These are phyloP conservation scores for Mycosarcoma maydis DNA, from an alignment of 1,284 basidiomycete species.

Conservation along the genomic window DNA sequence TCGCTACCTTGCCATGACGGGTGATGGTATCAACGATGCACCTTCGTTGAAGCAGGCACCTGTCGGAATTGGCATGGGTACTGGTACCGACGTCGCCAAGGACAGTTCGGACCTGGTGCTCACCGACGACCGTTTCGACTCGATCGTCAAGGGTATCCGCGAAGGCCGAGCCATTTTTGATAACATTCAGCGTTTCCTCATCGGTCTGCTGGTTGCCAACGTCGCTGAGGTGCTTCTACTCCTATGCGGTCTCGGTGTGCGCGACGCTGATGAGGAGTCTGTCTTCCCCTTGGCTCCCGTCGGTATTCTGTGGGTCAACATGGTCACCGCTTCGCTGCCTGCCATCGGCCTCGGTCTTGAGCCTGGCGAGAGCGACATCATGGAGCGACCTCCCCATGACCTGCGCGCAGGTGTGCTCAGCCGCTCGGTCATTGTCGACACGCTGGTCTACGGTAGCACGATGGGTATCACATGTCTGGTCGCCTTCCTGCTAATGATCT, in stretches of 20 bases:
- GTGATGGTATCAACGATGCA: slow-evolving; percentile 73
- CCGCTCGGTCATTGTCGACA: slow-evolving; percentile 55
- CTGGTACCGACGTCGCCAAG: slow-evolving; percentile 77
- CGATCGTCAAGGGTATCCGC: slow-evolving; percentile 57
- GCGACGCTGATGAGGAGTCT: slow-evolving; percentile 51
- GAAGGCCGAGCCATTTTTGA: slow-evolving; percentile 62
- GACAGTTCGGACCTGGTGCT: slow-evolving; percentile 68
- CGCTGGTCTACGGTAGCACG: slow-evolving; percentile 55
- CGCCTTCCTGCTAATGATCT: slow-evolving; percentile 60
- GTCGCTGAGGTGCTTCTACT: slow-evolving; percentile 61
- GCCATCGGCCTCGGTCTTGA: slow-evolving; percentile 62
- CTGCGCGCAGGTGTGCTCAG: slow-evolving; percentile 55
- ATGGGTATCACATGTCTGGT: slow-evolving; percentile 61
- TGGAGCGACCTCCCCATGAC: slow-evolving; percentile 57
- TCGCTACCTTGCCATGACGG: slow-evolving; percentile 56
- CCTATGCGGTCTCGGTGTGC: slow-evolving; percentile 57
- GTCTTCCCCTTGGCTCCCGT: slow-evolving; percentile 60
- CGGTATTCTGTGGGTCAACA: slow-evolving; percentile 60
- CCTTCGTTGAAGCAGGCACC: slow-evolving; percentile 72
- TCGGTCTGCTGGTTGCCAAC: slow-evolving; percentile 59
- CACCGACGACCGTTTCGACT: slow-evolving; percentile 59
- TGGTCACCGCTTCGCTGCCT: slow-evolving; percentile 58
- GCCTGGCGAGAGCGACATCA: slow-evolving; percentile 52
- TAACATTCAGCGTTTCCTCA: slow-evolving; percentile 62
- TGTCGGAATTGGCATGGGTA: slow-evolving; percentile 75